Evolutionary conservation across 108 stramenopile genomes (phyloP).

Genomic region (Pseudonitzschia pungens): DNA sequence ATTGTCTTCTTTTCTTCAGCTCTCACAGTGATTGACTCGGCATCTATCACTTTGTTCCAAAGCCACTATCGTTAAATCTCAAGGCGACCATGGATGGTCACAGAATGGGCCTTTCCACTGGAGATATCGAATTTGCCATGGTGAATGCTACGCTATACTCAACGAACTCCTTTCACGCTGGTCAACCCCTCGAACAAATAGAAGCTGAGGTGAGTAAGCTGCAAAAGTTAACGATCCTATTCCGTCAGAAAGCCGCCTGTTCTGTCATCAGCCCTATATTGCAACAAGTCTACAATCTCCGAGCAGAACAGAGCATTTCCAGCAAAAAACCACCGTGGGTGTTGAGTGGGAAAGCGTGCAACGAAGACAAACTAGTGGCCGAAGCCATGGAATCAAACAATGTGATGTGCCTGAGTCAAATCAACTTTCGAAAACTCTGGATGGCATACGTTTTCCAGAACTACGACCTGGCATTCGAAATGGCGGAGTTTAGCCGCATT

Average conservation of each 20-base stretch:
- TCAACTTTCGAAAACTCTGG: conserved; percentile 6
- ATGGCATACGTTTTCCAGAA: neutral
- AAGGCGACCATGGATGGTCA: conserved; percentile 8
- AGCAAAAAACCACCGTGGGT: neutral
- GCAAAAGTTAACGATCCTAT: neutral
- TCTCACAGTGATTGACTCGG: too few species aligned
- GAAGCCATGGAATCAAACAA: neutral
- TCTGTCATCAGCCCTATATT: neutral
- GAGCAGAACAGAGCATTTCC: neutral
- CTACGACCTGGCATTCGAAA: neutral
- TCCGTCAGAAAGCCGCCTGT: neutral
- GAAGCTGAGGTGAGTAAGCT: neutral
- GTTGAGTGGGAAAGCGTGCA: neutral
- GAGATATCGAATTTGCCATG: conserved; percentile 36
- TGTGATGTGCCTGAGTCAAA: neutral
- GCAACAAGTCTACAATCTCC: conserved; percentile 1
- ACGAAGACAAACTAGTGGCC: neutral
- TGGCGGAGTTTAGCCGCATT: neutral
- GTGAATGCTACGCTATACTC: neutral
- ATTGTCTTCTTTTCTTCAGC: too few species aligned
- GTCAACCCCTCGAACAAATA: neutral
- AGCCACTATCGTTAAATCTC: neutral
- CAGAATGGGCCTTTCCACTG: conserved; percentile 29
- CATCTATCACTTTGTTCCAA: neutral
- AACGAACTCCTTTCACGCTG: neutral